These are phyloP conservation scores for Actinomortierella wolfii DNA, from an alignment of 371 early-diverging fungal genomes.

Conservation along the genomic window DNA sequence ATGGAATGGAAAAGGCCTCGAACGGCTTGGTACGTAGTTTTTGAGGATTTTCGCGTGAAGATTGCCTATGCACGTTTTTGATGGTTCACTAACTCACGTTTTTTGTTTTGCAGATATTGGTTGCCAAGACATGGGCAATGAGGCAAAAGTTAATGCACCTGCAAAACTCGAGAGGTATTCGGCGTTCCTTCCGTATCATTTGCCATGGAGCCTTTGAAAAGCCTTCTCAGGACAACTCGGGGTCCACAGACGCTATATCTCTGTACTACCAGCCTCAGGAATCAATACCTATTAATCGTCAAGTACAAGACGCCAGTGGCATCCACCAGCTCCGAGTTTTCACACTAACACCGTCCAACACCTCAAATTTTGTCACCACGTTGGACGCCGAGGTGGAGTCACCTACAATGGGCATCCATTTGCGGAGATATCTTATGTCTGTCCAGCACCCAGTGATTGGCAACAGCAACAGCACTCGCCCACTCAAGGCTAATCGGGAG, in stretches of 20 bases:
- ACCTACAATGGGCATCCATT: conserved; percentile 44
- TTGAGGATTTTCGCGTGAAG: background rate
- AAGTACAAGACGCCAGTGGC: conserved; percentile 11
- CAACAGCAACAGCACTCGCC: conserved; percentile 57
- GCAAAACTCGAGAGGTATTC: conserved; percentile 43
- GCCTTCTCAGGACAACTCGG: too few relatives aligned
- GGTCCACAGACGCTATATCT: too few relatives aligned
- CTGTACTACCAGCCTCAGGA: too few relatives aligned
- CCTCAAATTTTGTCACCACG: conserved; percentile 51
- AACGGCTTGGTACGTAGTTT: conserved; percentile 56
- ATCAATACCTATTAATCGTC: conserved; percentile 7
- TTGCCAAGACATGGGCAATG: conserved; percentile 50
- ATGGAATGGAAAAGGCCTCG: conserved; percentile 56
- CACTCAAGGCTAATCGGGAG: conserved; percentile 61
- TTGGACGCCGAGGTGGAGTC: conserved; percentile 48
- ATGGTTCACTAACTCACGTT: background rate
- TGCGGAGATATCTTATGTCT: conserved; percentile 51
- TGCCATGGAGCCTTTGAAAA: conserved; percentile 50
- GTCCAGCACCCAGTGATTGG: conserved; percentile 65
- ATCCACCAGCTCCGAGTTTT: conserved; percentile 26
- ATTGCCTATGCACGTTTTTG: too few relatives aligned
- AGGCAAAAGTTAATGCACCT: conserved; percentile 32
- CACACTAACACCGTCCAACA: conserved; percentile 53
- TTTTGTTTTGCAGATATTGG: conserved; percentile 47
- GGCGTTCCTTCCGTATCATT: conserved; percentile 48